A percentile compares a stretch with the other conserved stretches of the same genome.
Conservation (phyloP, 305 asterid species). For the Fraxinus sp. region DNA sequence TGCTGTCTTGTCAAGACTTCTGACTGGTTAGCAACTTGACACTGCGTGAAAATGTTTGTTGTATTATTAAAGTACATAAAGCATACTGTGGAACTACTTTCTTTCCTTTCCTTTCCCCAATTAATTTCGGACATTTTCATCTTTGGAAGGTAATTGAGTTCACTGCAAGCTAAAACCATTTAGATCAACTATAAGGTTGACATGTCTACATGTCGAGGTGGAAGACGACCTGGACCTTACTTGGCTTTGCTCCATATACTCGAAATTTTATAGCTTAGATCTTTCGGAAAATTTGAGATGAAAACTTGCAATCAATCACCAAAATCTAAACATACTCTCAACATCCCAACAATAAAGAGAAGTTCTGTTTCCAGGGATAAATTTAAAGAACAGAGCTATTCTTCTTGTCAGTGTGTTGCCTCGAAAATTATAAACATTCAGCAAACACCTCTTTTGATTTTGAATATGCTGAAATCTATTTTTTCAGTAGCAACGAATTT, state of each 20-base stretch:
- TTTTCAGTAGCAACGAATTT: constrained; percentile 12
- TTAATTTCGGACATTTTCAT: background rate
- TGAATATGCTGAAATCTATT: constrained; percentile 4
- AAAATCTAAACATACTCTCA: background rate
- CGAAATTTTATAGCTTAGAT: background rate
- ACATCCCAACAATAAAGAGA: background rate
- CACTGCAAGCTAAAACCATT: background rate
- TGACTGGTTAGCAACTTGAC: background rate
- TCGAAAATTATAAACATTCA: background rate
- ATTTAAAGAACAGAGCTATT: background rate
- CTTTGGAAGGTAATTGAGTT: background rate
- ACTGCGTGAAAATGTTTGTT: background rate
- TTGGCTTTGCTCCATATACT: background rate
- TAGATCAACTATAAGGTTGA: background rate
- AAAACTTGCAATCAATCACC: background rate
- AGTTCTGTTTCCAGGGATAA: background rate
- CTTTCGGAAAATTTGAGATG: background rate
- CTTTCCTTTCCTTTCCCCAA: background rate
- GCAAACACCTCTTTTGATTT: constrained; percentile 2
- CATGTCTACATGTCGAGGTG: background rate
- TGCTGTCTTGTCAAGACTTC: background rate
- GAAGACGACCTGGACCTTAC: background rate
- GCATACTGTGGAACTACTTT: background rate
- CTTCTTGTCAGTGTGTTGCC: constrained; percentile 16
- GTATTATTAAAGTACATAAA: background rate